phyloP scores from a whole-genome alignment of 331 rosid genomes.

The Quercus tomentella region DNA sequence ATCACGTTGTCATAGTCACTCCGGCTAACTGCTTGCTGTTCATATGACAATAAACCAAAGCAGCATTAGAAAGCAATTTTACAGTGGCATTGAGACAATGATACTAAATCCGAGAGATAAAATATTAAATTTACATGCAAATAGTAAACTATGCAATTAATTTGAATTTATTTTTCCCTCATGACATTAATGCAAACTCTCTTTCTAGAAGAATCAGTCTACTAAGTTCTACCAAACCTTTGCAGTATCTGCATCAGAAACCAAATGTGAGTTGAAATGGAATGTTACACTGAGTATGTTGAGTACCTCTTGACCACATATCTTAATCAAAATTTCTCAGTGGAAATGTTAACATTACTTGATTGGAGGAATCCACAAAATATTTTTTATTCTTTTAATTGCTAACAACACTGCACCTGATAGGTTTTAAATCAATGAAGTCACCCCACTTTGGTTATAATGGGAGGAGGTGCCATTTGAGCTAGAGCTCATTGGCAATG shows the following conservation, averaged over 20 bases:
- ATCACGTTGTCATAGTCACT: slow-evolving; percentile 94
- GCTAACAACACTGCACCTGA: too few relatives aligned
- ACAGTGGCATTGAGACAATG: neutral
- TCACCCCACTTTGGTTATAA: too few relatives aligned
- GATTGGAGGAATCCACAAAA: too few relatives aligned
- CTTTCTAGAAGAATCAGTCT: neutral
- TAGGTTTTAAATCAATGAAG: too few relatives aligned
- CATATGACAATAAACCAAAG: slow-evolving; percentile 6
- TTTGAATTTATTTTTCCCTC: too few relatives aligned
- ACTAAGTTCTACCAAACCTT: neutral
- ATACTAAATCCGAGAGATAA: neutral
- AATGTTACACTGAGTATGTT: neutral
- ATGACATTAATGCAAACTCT: neutral
- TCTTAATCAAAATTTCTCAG: neutral
- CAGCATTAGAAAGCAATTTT: slow-evolving; percentile 16
- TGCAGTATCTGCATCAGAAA: neutral
- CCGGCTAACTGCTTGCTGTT: slow-evolving; percentile 66
- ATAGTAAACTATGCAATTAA: neutral
- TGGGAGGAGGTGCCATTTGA: too few relatives aligned
- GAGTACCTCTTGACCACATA: neutral
- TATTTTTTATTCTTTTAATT: too few relatives aligned
- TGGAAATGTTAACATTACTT: too few relatives aligned
- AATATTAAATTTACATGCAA: neutral
- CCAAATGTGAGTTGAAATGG: neutral
- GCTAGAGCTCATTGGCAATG: too few relatives aligned